Evolutionary conservation across 208 protist species (phyloP), one percentile per base, ranked within the genome.

Genomic region (Spongospora subterranea): DNA sequence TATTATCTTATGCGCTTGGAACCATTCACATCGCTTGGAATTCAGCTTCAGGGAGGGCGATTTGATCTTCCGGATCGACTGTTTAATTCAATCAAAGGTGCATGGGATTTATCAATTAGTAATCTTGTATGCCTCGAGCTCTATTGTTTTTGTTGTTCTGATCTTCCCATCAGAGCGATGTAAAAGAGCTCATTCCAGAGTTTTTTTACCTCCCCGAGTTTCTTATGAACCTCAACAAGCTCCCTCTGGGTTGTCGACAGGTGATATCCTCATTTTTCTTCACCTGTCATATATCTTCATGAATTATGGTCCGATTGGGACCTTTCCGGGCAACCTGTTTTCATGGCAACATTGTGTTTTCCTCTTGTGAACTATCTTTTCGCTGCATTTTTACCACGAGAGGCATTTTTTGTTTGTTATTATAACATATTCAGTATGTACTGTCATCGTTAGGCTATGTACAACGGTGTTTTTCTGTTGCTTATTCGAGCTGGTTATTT

Each of bases 1-100:
- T 98, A 98, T 93, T 99, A 97, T 93, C 93, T 99, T 35, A 93
- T 99, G 0, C 96, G 98, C 35, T 77, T 99, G 0, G 97, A 99
- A 95, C 99, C 99, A 66, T 99, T 98, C 94, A 98, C 98, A 17
- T 96, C 95, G 0, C 92, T 98, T 6, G 95, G 96, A 77, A 91
- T 96, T 35, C 41, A 94, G 20, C 88, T 96, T 89, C 91, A 96
- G 90, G 97, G 96, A 43, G 97, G 97, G 24, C 94, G 96, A 76
- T 99, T 99, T 77, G 90, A 91, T 66, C 54, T 91, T 17, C 60
- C 90, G n/a, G 98, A 99, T 92, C 95, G 98, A 88, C 97, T 98
- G 95, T 99, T 99, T 95, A 95, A 98, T 91, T 98, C 96, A 0
- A 95, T 99, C 20, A 88, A 92, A n/a, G 65, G 96, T 24, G 95